These are phyloP conservation scores for Kodamaea jinghongensis DNA, from an alignment of 805 yeast species.

Conservation along the genomic window DNA sequence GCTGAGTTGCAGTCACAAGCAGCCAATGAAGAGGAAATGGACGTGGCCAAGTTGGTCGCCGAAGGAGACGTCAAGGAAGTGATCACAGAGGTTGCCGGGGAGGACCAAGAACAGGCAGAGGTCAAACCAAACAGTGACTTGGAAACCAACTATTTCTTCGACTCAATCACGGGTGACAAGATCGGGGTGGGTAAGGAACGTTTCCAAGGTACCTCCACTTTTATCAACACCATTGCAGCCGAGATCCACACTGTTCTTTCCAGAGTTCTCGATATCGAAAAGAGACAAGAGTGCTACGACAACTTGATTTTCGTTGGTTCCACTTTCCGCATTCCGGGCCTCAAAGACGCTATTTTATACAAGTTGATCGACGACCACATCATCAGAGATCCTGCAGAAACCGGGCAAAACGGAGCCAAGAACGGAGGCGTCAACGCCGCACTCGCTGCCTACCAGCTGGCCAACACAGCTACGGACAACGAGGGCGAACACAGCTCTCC, in stretches of 20 bases:
- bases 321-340: slow-evolving; percentile 73
- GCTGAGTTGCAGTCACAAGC: slow-evolving; percentile 40
- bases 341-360: slow-evolving; percentile 64
- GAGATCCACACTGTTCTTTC: slow-evolving; percentile 52
- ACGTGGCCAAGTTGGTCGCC: slow-evolving; percentile 86
- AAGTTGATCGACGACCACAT: slow-evolving; percentile 57
- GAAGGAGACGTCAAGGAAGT: slow-evolving; percentile 50
- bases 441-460: slow-evolving; percentile 42
- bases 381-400: slow-evolving; percentile 31
- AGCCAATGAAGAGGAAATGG: slow-evolving; percentile 63
- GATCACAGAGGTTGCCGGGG: slow-evolving; percentile 21
- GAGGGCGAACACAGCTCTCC: slow-evolving; percentile 30
- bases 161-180: slow-evolving; percentile 49
- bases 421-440: slow-evolving; percentile 35
- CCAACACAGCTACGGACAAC: slow-evolving; percentile 30
- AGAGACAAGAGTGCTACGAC: slow-evolving; percentile 81
- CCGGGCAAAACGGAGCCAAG: slow-evolving; percentile 23
- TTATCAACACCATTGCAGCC: slow-evolving; percentile 54
- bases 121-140: slow-evolving; percentile 61
- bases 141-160: slow-evolving; percentile 70
- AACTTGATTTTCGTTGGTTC: slow-evolving; percentile 77
- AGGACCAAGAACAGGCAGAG: slow-evolving; percentile 27
- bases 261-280: slow-evolving; percentile 63
- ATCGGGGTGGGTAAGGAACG: slow-evolving; percentile 85
- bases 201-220: slow-evolving; percentile 69